Percentiles rank a stretch among this genome's conserved stretches.
Conservation (phyloP, 2,329 filamentous ascomycete species). For the Aureobasidium sp. region DNA sequence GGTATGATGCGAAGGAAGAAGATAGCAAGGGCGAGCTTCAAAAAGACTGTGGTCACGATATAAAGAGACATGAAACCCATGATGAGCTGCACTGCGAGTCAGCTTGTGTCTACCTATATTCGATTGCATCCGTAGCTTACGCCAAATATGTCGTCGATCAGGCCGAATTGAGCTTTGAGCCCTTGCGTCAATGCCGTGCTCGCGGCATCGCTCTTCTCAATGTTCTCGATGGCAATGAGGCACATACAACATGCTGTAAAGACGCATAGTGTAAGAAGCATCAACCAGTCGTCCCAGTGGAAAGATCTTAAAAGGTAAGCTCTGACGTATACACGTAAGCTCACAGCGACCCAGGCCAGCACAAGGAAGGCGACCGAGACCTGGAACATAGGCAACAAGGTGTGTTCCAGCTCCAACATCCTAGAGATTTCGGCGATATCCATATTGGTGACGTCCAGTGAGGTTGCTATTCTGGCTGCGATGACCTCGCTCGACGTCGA, state of each 20-base stretch:
- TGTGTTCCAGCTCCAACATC: neutral
- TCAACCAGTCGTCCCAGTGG: slow-evolving; percentile 30
- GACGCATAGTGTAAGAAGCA: slow-evolving; percentile 27
- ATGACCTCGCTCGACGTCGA: neutral
- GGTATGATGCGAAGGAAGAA: slow-evolving; percentile 36
- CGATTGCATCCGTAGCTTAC: slow-evolving; percentile 28
- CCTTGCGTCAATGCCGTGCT: neutral
- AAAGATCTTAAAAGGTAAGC: slow-evolving; percentile 26
- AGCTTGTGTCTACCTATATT: slow-evolving; percentile 34
- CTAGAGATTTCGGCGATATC: neutral
- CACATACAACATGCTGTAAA: slow-evolving; percentile 30
- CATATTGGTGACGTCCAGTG: neutral
- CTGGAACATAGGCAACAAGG: slow-evolving; percentile 4
- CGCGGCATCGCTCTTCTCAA: neutral
- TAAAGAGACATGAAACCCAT: slow-evolving; percentile 36
- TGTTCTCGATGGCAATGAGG: slow-evolving; percentile 22
- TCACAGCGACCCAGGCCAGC: slow-evolving; percentile 28
- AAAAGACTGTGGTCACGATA: slow-evolving; percentile 35
- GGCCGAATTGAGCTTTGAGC: neutral
- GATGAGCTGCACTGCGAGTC: slow-evolving; percentile 41
- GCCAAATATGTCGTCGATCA: slow-evolving; percentile 43
- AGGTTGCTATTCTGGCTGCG: neutral
- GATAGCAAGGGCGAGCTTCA: slow-evolving; percentile 37
- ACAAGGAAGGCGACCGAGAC: slow-evolving; percentile 31
- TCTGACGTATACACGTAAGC: slow-evolving; percentile 29